phyloP scores from a whole-genome alignment of 768 basidiomycete genomes.

The Boletus rufocinnamomeus region DNA sequence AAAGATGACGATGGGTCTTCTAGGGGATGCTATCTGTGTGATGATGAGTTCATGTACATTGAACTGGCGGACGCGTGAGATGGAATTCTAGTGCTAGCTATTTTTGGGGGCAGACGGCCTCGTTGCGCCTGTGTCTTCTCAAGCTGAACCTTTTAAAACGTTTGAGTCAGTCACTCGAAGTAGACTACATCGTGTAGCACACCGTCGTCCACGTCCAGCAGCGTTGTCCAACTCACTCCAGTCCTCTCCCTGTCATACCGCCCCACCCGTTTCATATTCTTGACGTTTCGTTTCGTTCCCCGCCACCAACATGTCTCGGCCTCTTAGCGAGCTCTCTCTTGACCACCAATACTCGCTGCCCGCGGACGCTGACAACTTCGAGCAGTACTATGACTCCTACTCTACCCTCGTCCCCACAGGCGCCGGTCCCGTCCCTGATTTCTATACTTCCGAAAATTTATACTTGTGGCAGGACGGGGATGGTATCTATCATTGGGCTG shows the following conservation, averaged over 20 bases:
- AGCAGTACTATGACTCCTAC: conserved; percentile 28
- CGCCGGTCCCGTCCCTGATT: conserved; percentile 20
- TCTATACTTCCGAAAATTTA: conserved; percentile 31
- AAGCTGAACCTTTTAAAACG: conserved; percentile 26
- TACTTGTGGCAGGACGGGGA: conserved; percentile 31
- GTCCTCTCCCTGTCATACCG: conserved; percentile 8
- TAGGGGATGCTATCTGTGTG: conserved; percentile 7
- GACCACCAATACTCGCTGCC: conserved; percentile 22
- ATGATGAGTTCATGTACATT: conserved; percentile 25
- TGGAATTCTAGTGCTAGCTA: conserved; percentile 13
- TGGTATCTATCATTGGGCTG: conserved; percentile 31
- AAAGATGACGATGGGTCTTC: conserved; percentile 5
- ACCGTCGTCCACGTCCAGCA: conserved; percentile 3
- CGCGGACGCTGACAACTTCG: conserved; percentile 14
- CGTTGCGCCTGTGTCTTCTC: conserved; percentile 26
- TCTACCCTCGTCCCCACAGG: conserved; percentile 14
- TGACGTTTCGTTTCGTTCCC: conserved; percentile 21
- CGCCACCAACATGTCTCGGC: conserved; percentile 26
- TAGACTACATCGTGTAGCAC: conserved; percentile 27
- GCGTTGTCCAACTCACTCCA: conserved; percentile 15
- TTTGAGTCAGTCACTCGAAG: conserved; percentile 7
- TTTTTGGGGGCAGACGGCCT: conserved; percentile 29
- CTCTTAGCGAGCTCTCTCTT: conserved; percentile 22
- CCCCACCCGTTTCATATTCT: conserved; percentile 28
- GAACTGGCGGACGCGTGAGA: conserved; percentile 22